Evolutionary conservation across 345 rosid genomes (phyloP).

Genomic region (Excoecaria agallocha): DNA sequence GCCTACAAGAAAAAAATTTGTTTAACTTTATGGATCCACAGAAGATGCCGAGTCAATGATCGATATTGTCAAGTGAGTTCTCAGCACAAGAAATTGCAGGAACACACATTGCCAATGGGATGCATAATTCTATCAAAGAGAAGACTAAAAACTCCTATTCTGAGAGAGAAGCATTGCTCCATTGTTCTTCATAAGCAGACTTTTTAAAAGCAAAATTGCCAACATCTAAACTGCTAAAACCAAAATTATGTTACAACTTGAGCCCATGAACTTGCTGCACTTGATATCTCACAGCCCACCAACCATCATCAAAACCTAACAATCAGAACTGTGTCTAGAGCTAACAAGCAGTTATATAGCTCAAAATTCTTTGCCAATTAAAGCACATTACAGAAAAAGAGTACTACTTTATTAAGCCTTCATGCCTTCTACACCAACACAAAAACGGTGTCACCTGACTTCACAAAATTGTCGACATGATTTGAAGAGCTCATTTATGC

Average conservation of each 20-base stretch:
- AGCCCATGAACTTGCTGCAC: constrained; percentile 16
- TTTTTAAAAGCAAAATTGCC: constrained; percentile 7
- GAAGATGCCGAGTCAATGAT: constrained; percentile 6
- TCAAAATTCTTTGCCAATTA: constrained; percentile 11
- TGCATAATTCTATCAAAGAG: neutral
- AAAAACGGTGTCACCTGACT: neutral
- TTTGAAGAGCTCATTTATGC: constrained; percentile 5
- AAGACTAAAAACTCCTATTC: neutral
- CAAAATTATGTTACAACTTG: neutral
- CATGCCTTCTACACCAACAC: neutral
- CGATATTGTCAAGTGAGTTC: neutral
- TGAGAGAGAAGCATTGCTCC: neutral
- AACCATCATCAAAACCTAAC: constrained; percentile 6
- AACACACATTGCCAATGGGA: neutral
- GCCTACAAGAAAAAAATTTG: neutral
- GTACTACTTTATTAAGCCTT: constrained; percentile 6
- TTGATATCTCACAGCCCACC: constrained; percentile 7
- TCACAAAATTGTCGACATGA: constrained; percentile 14
- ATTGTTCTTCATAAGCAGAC: neutral
- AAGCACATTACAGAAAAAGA: constrained; percentile 6
- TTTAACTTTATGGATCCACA: neutral
- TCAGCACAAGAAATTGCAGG: constrained; percentile 9
- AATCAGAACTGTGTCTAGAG: neutral
- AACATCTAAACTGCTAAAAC: neutral
- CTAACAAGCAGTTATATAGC: constrained; percentile 4